phyloP scores from a whole-genome alignment of 169 alveolate genomes.

The Theileria sp. region DNA sequence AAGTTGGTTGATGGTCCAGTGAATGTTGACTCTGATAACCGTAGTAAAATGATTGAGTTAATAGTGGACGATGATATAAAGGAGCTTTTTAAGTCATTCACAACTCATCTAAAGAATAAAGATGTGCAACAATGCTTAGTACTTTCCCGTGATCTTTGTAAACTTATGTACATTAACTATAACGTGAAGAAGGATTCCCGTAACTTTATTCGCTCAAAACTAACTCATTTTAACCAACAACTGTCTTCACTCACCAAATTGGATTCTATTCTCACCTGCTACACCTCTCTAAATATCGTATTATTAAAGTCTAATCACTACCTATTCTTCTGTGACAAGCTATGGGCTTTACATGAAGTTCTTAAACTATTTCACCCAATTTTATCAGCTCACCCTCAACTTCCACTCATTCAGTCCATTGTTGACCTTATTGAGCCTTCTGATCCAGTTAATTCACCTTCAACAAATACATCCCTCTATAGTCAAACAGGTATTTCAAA shows the following conservation, averaged over 20 bases:
- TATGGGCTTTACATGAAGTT: slow-evolving; percentile 50
- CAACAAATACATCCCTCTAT: not conserved
- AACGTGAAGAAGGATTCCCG: slow-evolving; percentile 53
- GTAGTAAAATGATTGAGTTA: slow-evolving; percentile 35
- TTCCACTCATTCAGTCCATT: slow-evolving; percentile 12
- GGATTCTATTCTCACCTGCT: slow-evolving; percentile 24
- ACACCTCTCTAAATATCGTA: slow-evolving; percentile 29
- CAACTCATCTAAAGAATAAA: slow-evolving; percentile 43
- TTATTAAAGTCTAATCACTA: slow-evolving; percentile 40
- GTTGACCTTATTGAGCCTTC: slow-evolving; percentile 27
- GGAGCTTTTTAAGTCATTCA: slow-evolving; percentile 11
- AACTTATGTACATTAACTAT: slow-evolving; percentile 54
- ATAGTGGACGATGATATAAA: slow-evolving; percentile 57
- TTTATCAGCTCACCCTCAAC: not conserved
- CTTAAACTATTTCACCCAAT: slow-evolving; percentile 12
- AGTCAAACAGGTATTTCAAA: not conserved
- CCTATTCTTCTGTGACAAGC: slow-evolving; percentile 47
- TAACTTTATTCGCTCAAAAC: slow-evolving; percentile 25
- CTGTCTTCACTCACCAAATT: slow-evolving; percentile 25
- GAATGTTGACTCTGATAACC: slow-evolving; percentile 25
- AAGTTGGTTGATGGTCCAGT: slow-evolving; percentile 19
- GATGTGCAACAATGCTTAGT: slow-evolving; percentile 29
- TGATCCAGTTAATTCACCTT: not conserved
- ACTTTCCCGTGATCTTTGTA: slow-evolving; percentile 25
- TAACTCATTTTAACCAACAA: slow-evolving; percentile 31